A percentile compares a stretch with the other conserved stretches of the same genome.
Conservation (phyloP, 2,329 filamentous ascomycete genomes). For the Colletotrichum costaricense region DNA sequence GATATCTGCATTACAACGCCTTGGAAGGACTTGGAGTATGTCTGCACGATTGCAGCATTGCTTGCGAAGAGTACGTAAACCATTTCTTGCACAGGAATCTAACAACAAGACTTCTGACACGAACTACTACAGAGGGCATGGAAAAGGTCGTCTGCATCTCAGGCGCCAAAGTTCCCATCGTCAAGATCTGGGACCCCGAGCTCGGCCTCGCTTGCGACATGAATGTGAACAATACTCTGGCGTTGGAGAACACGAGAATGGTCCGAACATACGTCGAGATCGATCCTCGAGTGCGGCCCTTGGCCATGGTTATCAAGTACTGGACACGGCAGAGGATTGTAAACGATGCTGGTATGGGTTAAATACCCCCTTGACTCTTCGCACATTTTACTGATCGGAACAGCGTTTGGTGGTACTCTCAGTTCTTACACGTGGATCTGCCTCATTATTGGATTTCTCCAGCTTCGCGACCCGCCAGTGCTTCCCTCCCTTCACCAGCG, state of each 20-base stretch:
- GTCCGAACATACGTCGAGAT: conserved; percentile 96
- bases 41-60: conserved; percentile 90
- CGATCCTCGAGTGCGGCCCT: conserved; percentile 87
- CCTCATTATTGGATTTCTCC: conserved; percentile 95
- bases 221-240: conserved; percentile 98
- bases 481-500: conserved; percentile 87
- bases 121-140: conserved; percentile 83
- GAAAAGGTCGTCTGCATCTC: conserved; percentile 95
- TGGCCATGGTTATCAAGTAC: conserved; percentile 97
- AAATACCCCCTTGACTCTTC: not conserved
- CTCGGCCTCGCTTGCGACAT: conserved; percentile 91
- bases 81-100: too few relatives aligned
- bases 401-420: conserved; percentile 91
- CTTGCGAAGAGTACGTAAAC: conserved; percentile 80
- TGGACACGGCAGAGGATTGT: conserved; percentile 94
- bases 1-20: conserved; percentile 97
- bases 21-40: conserved; percentile 86
- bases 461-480: conserved; percentile 85
- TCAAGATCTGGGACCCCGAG: conserved; percentile 98
- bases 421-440: conserved; percentile 99
- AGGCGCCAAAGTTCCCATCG: conserved; percentile 95
- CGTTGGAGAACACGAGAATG: conserved; percentile 97
- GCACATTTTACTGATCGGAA: conserved; percentile 34
- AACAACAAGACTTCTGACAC: conserved; percentile 2
- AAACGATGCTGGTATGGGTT: conserved; percentile 91